These are phyloP conservation scores for Curvularia sp. DNA, from an alignment of 2,329 filamentous ascomycete species.

Conservation along the genomic window DNA sequence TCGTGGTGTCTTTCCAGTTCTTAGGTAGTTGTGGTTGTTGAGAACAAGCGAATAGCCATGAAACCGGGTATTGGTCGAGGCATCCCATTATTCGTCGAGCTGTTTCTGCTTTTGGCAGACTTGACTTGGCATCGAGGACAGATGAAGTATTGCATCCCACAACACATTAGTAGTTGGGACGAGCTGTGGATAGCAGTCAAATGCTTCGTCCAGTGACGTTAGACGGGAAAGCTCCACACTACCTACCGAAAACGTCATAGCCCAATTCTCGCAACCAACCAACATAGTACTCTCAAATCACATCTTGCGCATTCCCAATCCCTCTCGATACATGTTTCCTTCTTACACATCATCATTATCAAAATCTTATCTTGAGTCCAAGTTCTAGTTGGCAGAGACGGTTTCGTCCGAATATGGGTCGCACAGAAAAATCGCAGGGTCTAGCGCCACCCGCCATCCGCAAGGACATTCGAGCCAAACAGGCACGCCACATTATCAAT, in stretches of 20 bases:
- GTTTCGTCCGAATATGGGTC: conserved; percentile 41
- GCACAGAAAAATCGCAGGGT: conserved; percentile 46
- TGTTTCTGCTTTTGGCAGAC: background rate
- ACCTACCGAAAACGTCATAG: conserved; percentile 13
- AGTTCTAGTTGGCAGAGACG: background rate
- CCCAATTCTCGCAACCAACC: conserved; percentile 8
- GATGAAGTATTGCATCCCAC: background rate
- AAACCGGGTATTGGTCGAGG: background rate
- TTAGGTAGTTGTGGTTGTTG: background rate
- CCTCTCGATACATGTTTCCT: background rate
- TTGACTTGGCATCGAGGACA: background rate
- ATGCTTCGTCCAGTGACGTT: background rate
- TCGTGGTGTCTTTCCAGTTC: background rate
- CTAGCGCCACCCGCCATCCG: conserved; percentile 48
- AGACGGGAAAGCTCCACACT: background rate
- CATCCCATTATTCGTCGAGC: background rate
- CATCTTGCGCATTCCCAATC: background rate
- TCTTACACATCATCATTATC: background rate
- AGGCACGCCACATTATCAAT: conserved; percentile 65
- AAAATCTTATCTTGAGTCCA: background rate
- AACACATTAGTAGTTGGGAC: background rate
- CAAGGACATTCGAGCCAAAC: conserved; percentile 57
- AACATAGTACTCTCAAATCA: conserved; percentile 19
- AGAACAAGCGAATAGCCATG: background rate
- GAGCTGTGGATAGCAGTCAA: background rate